Evolutionary conservation across 2,329 filamentous ascomycete genomes (phyloP).

Genomic region (Beauveria asiatica): DNA sequence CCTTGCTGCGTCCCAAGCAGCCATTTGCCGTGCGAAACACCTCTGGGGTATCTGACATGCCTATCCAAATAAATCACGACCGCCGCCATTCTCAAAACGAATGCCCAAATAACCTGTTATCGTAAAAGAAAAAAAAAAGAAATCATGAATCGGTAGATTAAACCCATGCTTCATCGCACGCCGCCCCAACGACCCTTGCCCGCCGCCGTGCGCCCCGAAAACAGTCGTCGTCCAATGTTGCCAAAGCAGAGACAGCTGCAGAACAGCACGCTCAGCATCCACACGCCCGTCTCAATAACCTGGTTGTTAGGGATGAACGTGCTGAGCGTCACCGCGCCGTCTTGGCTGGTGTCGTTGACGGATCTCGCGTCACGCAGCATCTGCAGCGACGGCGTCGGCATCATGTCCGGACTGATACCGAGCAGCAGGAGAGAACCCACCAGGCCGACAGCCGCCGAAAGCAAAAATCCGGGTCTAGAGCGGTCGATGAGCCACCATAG

Average conservation of each 20-base stretch:
- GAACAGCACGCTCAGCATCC: conserved; percentile 89
- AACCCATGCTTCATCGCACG: conserved; percentile 22
- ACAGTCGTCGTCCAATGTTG: conserved; percentile 78
- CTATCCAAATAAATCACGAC: not conserved
- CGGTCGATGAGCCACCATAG: conserved; percentile 96
- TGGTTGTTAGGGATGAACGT: conserved; percentile 50
- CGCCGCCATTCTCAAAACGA: not conserved
- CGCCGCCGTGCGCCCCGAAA: conserved; percentile 38
- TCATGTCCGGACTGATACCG: conserved; percentile 66
- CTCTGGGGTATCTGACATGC: conserved; percentile 7
- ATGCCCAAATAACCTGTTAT: not conserved
- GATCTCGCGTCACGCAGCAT: conserved; percentile 19
- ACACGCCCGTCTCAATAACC: conserved; percentile 65
- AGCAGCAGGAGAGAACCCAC: conserved; percentile 67
- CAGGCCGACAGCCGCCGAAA: conserved; percentile 66
- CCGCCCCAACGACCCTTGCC: conserved; percentile 39
- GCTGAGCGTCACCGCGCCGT: conserved; percentile 33
- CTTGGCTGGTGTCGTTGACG: conserved; percentile 12
- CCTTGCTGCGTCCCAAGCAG: not conserved
- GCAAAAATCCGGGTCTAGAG: conserved; percentile 72
- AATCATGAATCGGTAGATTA: not conserved
- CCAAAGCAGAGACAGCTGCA: conserved; percentile 95
- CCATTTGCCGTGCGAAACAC: not conserved
- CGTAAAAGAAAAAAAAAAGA: not conserved
- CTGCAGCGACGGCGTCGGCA: conserved; percentile 54